Evolutionary conservation across 2,329 filamentous ascomycete genomes (phyloP), one percentile per base, ranked within the genome.

Genomic region (Colletotrichum lindemuthianum): DNA sequence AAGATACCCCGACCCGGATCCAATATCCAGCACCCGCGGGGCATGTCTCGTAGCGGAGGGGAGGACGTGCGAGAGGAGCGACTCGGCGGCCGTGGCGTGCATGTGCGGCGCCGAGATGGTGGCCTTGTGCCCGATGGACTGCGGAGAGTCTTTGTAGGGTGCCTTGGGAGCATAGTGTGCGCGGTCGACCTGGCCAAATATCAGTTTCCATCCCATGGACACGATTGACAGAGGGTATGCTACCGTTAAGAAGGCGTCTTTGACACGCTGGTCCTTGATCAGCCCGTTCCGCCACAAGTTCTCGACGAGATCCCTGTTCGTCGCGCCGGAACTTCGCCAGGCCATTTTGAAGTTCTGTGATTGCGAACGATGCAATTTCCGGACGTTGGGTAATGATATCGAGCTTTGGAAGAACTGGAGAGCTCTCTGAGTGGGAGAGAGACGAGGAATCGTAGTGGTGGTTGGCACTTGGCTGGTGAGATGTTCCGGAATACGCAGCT

Each of bases 301-400:
- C 70, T 90, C 85, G 67, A 98, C 83, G 52, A 99, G 84, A 60
- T 89, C 88, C 44, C 79, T 78, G 76, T 98, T 97, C 34, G 88
- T 87, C 5, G 79, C 79, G 65, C 93, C 95, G 7, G 90, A 91
- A 76, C 91, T 93, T 69, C 88, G 87, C 96, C 96, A 99, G 65
- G 95, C 94, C 96, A 99, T 98, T 65, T 65, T 76, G 70, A 75
- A 57, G 54, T 40, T 3, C 13, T 8, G 32, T 16, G 8, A 8
- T 13, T 24, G 24, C 4, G 39, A 36, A 11, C 44, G 15, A 32
- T 61, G 61, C 11, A 65, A 10, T 6, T 11, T 34, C 48, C 37
- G 63, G 36, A 40, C 15, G 12, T n/a, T 51, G 56, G 6, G 36
- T n/a, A 9, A 33, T 11, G 24, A 3, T 33, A 24, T 11, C 8